Evolutionary conservation across 2,329 filamentous ascomycete genomes (phyloP), one percentile per base, ranked within the genome.

Genomic region (Fusarium liriodendri): DNA sequence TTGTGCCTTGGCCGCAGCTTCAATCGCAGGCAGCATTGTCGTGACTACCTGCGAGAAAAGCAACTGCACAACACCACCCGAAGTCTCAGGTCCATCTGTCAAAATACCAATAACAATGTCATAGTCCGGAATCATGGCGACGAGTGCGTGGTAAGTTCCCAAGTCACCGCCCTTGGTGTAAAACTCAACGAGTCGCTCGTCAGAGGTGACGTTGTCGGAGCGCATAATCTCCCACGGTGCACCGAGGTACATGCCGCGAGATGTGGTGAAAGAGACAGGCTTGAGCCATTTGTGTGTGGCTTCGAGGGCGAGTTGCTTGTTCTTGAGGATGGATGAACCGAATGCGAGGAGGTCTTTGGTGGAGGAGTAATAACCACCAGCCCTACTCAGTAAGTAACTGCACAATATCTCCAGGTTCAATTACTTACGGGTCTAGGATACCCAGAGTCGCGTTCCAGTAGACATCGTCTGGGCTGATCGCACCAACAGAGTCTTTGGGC

Each of bases 281-380:
- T 69, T 69, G 9, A 70, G 60, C 68, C 66, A 70, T 25, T 38
- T 29, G 1, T 52, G 59, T 0, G 68, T 65, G 1, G 20, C 37
- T 1, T 52, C 33, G 6, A 32, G 18, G 3, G 33, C 29, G 4
- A 70, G 25, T 1, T 55, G 37, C 18, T 65, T 52, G 6, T 70
- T 52, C 5, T 54, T 52, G 14, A 70, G 68, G 10, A 70, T 66
- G 0, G 60, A 57, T 1, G 60, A 42, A 1, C 68, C 68, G 25
- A 70, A 70, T 6, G 68, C 45, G 2, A 70, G 68, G 2, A 70
- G 54, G 5, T 70, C 68, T 0, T 70, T 70, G 8, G 54, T 70
- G 13, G 66, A 47, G 5, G 68, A 69, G 20, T 70, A 65, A 22
- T 45, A 61, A 4, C 58, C 63, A 2, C 68, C 68, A 52, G 45